Conservation (phyloP, 305 asterid genomes). For the Fraxinus latifolia region DNA sequence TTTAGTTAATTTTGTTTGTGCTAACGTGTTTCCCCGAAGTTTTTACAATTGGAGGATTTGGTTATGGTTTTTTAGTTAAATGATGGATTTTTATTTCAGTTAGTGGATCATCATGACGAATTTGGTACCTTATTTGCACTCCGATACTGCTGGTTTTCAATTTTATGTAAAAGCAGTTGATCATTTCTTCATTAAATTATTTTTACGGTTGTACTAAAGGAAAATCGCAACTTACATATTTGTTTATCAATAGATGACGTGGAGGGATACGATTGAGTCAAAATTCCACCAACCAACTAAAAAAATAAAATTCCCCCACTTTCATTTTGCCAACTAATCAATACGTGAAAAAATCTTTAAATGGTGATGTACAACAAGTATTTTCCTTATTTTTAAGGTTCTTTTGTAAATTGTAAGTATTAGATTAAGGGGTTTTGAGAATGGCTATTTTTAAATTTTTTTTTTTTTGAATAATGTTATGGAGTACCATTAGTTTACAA, state of each 20-base stretch:
- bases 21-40: background rate
- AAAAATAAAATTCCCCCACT: background rate
- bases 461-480: background rate
- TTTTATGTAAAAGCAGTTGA: background rate
- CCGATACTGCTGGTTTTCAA: background rate
- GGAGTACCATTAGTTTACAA: background rate
- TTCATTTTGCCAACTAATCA: background rate
- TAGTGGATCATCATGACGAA: background rate
- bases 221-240: background rate
- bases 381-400: background rate
- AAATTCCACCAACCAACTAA: background rate
- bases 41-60: background rate
- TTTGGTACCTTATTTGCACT: background rate
- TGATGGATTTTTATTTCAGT: background rate
- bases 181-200: background rate
- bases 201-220: background rate
- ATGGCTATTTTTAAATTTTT: background rate
- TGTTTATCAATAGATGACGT: background rate
- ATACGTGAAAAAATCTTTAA: background rate
- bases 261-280: background rate
- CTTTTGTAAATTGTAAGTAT: background rate
- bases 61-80: background rate
- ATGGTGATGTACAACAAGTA: no score
- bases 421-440: background rate
- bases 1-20: background rate